Base-by-base conservation (phyloP, 1,284 basidiomycete species). In the Crocinoboletus sp. region DNA sequence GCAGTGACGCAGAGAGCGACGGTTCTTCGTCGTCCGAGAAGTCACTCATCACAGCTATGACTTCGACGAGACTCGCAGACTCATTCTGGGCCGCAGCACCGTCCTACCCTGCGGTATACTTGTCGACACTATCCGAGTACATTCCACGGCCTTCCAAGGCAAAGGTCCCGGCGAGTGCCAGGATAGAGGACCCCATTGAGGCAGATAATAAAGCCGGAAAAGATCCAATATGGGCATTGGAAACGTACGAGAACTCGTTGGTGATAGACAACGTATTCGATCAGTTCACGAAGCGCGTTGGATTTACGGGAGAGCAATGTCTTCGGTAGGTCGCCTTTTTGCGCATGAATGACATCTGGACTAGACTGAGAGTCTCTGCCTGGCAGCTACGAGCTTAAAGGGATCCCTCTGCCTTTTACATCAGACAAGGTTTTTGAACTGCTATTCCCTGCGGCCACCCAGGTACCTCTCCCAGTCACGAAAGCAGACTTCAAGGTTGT, bases 231-330 rank as follows among this genome's bases (percentile, higher is more conserved):
- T 89, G 83, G 84, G 66, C 69, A 4, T 67, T 76, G 8, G 89
- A 93, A 62, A 70, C 73, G 12, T 93, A 89, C 56, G 89, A 91
- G 63, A 80, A 86, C 58, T 86, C 86, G 25, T 60, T 84, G 42
- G 72, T 84, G 24, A 71, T 86, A 23, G 89, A 93, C 61, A 76
- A 78, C 38, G 76, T 85, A 2, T 93, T 93, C 60, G 81, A 89
- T 52, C 72, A 77, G n/a, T 93, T 93, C 60, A 78, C 76, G 39
- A 78, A 79, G 58, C 73, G 87, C 22, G 79, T 85, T 10, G 72
- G 67, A 28, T 71, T 74, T 51, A 80, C 85, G 57, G 78, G 80
- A 25, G 74, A 82, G 50, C 90, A 93, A 58, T 89, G 89, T 58
- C 69, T 93, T 34, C 73, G 89, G 88, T 88, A 44, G 71, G 51